Base-by-base conservation (phyloP, 768 basidiomycete genomes). In the Leccinum disarticulatum region DNA sequence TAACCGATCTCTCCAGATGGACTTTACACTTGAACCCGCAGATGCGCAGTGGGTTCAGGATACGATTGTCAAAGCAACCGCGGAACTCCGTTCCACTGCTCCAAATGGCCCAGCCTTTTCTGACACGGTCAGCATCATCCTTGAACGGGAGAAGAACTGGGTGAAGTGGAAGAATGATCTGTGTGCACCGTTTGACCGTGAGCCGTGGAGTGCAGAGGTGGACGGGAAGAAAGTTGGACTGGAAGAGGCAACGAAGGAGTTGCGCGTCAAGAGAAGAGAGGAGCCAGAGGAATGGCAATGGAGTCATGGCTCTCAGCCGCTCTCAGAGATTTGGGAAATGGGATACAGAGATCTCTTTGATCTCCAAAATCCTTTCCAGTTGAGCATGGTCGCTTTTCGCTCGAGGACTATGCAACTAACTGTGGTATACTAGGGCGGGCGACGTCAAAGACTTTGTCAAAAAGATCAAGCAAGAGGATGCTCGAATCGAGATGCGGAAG, bases 81-180 rank as follows among this genome's bases (percentile, higher is more conserved):
- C 80, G 14, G 82, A 83, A 64, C 76, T 94, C 27, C 82, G 84
- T 14, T 84, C 87, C 66, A 93, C 92, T 2, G 80, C 89, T 14
- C 91, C 92, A 0, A 88, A 85, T 60, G 93, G 93, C 1, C 81
- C 87, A 10, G 77, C 81, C 30, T 92, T 94, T 70, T 81, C 87
- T 1, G 90, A 92, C 13, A 90, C 90, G 0, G 87, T 90, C 27
- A 77, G 71, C 54, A 77, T 81, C 9, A 87, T 94, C 36, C 78
- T 95, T 6, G 87, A 91, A 64, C 80, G 93, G 54, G 93, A 95
- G 74, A 87, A 85, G 70, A 94, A 93, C 67, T 95, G 93, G 93
- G 85, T 92, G 4, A 84, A 82, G 62, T 95, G 92, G 93, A 95
- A 95, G 76, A 90, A 90, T 63, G 87, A 90, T 46, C 73, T 88